A percentile compares a stretch with the other conserved stretches of the same genome.
Evolutionary conservation across 75 land plant species (phyloP).

Genomic region (Larix kaempferi): DNA sequence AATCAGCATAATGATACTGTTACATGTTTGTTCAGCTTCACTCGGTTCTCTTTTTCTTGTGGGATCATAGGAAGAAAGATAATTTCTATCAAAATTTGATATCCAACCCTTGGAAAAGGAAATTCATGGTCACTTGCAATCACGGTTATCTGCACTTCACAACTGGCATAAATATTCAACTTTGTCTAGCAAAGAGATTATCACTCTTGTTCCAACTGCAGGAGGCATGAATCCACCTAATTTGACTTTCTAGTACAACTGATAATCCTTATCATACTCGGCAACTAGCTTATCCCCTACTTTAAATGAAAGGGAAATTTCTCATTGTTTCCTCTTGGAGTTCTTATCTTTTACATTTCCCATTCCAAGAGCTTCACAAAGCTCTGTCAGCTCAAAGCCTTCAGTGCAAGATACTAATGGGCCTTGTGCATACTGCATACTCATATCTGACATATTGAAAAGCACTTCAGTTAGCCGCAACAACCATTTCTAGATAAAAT

Average conservation of each 20-base stretch:
- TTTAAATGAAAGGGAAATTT: not conserved
- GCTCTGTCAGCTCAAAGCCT: slow-evolving; percentile 4
- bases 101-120: not conserved
- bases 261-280: not conserved
- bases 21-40: not conserved
- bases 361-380: slow-evolving; percentile 8
- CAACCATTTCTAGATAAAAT: slow-evolving; percentile 22
- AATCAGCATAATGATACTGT: not conserved
- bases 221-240: not conserved
- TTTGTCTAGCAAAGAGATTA: not conserved
- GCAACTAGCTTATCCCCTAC: slow-evolving; percentile 6
- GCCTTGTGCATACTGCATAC: slow-evolving; percentile 20
- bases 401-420: not conserved
- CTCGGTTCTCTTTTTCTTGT: not conserved
- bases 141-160: not conserved
- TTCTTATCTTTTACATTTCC: not conserved
- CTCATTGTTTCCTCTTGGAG: not conserved
- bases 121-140: not conserved
- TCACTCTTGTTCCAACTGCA: not conserved
- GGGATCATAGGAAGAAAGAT: not conserved
- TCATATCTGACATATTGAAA: slow-evolving; percentile 52
- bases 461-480: slow-evolving; percentile 33
- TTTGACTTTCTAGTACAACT: slow-evolving; percentile 5
- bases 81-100: not conserved
- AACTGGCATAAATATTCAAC: not conserved